phyloP scores from a whole-genome alignment of 169 alveolate genomes.

The Babesia ovata region DNA sequence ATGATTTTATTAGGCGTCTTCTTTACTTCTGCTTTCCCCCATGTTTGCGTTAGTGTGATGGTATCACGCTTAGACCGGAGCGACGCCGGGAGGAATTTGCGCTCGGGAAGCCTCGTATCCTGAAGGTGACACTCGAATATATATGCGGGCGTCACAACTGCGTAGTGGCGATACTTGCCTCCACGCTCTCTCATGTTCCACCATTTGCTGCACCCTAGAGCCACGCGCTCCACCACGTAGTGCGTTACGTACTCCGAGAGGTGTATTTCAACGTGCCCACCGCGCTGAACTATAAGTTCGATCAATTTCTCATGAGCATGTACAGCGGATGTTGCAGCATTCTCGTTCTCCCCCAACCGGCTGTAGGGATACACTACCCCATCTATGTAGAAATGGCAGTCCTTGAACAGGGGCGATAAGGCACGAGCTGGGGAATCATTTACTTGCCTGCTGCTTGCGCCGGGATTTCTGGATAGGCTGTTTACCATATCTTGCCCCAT shows the following conservation, averaged over 20 bases:
- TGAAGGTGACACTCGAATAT: conserved; percentile 35
- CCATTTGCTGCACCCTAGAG: conserved; percentile 36
- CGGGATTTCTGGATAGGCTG: not conserved
- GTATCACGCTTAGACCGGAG: conserved; percentile 4
- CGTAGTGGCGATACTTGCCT: conserved; percentile 27
- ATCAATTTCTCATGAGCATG: conserved; percentile 32
- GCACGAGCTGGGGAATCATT: not conserved
- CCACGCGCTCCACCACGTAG: conserved; percentile 45
- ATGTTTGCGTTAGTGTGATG: conserved; percentile 16
- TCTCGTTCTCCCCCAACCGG: conserved; percentile 18
- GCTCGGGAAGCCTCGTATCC: conserved; percentile 26
- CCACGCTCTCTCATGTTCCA: conserved; percentile 35
- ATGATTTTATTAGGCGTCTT: too few relatives aligned
- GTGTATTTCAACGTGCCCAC: conserved; percentile 35
- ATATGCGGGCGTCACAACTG: conserved; percentile 36
- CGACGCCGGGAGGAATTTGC: conserved; percentile 22
- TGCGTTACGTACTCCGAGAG: conserved; percentile 57
- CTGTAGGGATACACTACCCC: conserved; percentile 31
- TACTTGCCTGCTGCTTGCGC: not conserved
- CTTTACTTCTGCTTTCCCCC: not conserved
- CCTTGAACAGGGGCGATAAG: conserved; percentile 6
- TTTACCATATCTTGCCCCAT: not conserved
- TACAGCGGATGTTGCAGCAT: conserved; percentile 31
- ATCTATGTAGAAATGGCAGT: conserved; percentile 48
- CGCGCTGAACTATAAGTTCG: conserved; percentile 14